A percentile compares a stretch with the other conserved stretches of the same genome.
Conservation (phyloP, 208 protist species). For the Balamuthia mandrillaris region DNA sequence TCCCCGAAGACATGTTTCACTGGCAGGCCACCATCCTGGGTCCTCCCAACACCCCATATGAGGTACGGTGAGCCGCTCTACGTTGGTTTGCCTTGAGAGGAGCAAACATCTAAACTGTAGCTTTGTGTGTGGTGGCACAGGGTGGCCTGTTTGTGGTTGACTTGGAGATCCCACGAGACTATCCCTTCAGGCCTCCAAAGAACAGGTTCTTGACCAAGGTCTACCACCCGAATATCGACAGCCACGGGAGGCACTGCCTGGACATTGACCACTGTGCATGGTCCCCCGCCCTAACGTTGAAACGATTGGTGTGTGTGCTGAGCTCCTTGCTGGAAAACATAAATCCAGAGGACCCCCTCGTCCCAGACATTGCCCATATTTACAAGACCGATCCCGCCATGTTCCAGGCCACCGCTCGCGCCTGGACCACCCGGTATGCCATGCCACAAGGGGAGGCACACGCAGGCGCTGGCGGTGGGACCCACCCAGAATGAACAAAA, state of each 20-base stretch:
- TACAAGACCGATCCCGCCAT: constrained; percentile 88
- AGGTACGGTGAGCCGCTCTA: too few relatives aligned
- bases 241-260: too few relatives aligned
- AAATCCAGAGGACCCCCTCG: constrained; percentile 97
- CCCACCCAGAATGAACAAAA: not conserved
- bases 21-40: constrained; percentile 86
- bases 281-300: constrained; percentile 81
- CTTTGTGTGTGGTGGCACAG: too few relatives aligned
- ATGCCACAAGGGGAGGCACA: not conserved
- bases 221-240: too few relatives aligned
- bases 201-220: too few relatives aligned
- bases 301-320: constrained; percentile 94
- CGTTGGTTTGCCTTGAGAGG: too few relatives aligned
- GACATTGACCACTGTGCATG: constrained; percentile 84
- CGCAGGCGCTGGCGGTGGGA: too few relatives aligned
- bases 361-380: constrained; percentile 93
- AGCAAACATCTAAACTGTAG: too few relatives aligned
- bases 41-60: too few relatives aligned
- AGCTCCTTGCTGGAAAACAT: constrained; percentile 95
- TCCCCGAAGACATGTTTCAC: constrained; percentile 91
- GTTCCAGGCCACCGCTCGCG: constrained; percentile 86
- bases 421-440: constrained; percentile 78
- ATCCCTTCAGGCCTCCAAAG: too few relatives aligned
- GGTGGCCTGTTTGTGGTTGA: too few relatives aligned
- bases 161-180: too few relatives aligned